phyloP scores from a whole-genome alignment of 2,329 filamentous ascomycete species.

The Zymoseptoria tritici region DNA sequence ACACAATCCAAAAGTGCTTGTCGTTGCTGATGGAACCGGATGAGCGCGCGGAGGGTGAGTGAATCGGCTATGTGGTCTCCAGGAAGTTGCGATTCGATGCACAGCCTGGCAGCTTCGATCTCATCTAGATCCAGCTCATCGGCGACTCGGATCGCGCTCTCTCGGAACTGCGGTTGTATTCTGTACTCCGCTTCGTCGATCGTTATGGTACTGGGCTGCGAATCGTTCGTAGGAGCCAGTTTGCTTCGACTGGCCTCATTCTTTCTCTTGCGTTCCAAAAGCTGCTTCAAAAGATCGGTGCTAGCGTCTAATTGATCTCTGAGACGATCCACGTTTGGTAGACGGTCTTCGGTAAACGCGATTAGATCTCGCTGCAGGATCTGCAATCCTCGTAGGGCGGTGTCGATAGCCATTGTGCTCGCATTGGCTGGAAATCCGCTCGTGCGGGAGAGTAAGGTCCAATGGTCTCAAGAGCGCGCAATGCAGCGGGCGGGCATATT shows the following conservation, averaged over 20 bases:
- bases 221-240: conserved; percentile 52
- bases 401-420: conserved; percentile 60
- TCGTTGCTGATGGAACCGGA: conserved; percentile 80
- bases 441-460: background rate
- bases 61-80: conserved; percentile 65
- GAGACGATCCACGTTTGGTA: conserved; percentile 63
- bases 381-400: conserved; percentile 69
- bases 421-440: background rate
- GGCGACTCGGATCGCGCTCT: conserved; percentile 71
- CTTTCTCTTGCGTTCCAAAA: conserved; percentile 68
- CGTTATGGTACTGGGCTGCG: conserved; percentile 56
- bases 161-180: conserved; percentile 81
- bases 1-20: conserved; percentile 77
- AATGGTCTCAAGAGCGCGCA: background rate
- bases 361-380: conserved; percentile 79
- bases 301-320: conserved; percentile 58
- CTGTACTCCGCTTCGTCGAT: conserved; percentile 66
- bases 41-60: conserved; percentile 68
- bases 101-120: conserved; percentile 66
- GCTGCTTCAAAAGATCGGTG: conserved; percentile 58
- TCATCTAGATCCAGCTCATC: conserved; percentile 90
- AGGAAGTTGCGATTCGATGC: conserved; percentile 62
- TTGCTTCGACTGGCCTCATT: conserved; percentile 67
- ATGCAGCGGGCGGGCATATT: background rate
- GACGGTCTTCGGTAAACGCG: conserved; percentile 62